Evolutionary conservation across 2,329 filamentous ascomycete species (phyloP).

Genomic region (Teratosphaeriaceae sp.): DNA sequence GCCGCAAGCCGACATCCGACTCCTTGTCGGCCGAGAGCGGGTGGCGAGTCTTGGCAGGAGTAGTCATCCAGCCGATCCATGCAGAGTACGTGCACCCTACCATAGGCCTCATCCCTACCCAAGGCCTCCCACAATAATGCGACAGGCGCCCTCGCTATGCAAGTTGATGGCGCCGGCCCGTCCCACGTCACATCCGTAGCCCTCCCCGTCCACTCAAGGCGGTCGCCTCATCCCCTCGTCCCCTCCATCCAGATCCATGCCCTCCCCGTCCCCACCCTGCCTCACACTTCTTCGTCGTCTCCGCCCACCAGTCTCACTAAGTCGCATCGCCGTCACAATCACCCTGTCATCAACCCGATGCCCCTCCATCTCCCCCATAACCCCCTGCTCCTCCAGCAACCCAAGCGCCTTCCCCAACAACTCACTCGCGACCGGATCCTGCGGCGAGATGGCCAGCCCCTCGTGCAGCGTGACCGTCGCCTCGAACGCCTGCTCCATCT

Average conservation of each 20-base stretch:
- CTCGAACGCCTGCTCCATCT: constrained; percentile 66
- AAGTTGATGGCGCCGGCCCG: too few species aligned
- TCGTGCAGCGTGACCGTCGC: constrained; percentile 80
- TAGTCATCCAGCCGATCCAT: too few species aligned
- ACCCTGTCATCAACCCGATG: constrained; percentile 22
- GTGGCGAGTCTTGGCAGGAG: too few species aligned
- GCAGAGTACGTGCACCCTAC: too few species aligned
- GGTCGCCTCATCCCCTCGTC: background rate
- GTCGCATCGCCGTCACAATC: constrained; percentile 1
- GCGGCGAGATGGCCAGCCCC: constrained; percentile 68
- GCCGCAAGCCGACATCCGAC: too few species aligned
- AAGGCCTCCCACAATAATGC: too few species aligned
- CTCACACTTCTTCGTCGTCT: background rate
- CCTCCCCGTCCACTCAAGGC: too few species aligned
- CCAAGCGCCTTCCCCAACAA: constrained; percentile 65
- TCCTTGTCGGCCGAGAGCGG: too few species aligned
- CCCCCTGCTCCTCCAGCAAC: constrained; percentile 48
- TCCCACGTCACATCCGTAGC: too few species aligned
- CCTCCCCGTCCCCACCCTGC: background rate
- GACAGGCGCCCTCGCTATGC: too few species aligned
- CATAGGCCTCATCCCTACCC: too few species aligned
- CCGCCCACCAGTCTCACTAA: background rate
- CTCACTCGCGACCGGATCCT: constrained; percentile 76
- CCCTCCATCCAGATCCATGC: constrained; percentile 1
- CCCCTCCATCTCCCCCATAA: constrained; percentile 42